Evolutionary conservation across 2,329 filamentous ascomycete species (phyloP).

Genomic region (Taxawa tesnikishii): DNA sequence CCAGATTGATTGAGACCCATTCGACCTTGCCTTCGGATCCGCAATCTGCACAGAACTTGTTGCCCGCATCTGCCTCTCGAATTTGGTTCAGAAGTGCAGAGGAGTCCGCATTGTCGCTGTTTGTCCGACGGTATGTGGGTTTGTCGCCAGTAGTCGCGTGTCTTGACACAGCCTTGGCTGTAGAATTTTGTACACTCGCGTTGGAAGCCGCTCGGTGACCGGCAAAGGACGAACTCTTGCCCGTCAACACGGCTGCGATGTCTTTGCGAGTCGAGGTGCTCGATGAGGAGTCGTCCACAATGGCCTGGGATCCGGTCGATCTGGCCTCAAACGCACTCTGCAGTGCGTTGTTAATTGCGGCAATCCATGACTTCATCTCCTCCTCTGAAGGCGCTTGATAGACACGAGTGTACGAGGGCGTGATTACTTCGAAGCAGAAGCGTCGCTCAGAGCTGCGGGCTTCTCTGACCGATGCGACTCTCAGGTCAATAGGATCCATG

Average conservation of each 20-base stretch:
- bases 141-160: conserved; percentile 86
- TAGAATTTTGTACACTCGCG: conserved; percentile 2
- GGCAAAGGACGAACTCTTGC: conserved; percentile 69
- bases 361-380: conserved; percentile 95
- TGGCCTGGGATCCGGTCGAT: conserved; percentile 27
- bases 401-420: conserved; percentile 86
- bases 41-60: conserved; percentile 89
- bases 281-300: conserved; percentile 18
- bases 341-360: conserved; percentile 89
- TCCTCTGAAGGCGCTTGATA: conserved; percentile 98
- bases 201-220: conserved; percentile 33
- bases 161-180: conserved; percentile 53
- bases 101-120: conserved; percentile 66
- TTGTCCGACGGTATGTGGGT: conserved; percentile 60
- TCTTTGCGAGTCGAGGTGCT: conserved; percentile 59
- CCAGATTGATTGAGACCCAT: conserved; percentile 97
- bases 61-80: conserved; percentile 81
- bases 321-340: conserved; percentile 87
- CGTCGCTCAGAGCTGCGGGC: conserved; percentile 86
- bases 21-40: conserved; percentile 86
- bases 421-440: conserved; percentile 98
- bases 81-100: conserved; percentile 70
- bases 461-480: conserved; percentile 93
- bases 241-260: conserved; percentile 84
- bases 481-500: conserved; percentile 94